A percentile compares a stretch with the other conserved stretches of the same genome.
These are phyloP conservation scores for Dactylellina haptotyla DNA, from an alignment of 2,329 filamentous ascomycete species.

Conservation along the genomic window DNA sequence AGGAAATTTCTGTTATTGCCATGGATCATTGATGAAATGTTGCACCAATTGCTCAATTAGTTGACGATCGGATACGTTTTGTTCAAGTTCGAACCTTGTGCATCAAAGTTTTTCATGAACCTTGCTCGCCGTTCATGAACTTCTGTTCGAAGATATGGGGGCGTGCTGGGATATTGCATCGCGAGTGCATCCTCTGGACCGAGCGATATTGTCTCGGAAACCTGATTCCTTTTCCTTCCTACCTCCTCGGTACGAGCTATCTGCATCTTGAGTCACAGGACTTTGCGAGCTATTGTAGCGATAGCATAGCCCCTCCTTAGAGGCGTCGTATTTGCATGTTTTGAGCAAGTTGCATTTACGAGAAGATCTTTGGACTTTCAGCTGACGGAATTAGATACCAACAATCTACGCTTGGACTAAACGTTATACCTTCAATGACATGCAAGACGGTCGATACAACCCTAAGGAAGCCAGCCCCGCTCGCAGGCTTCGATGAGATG, in stretches of 20 bases:
- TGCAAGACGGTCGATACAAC: constrained; percentile 54
- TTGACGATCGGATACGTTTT: constrained; percentile 52
- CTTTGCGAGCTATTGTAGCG: constrained; percentile 50
- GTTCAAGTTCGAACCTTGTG: constrained; percentile 46
- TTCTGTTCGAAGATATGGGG: constrained; percentile 40
- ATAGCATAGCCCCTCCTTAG: constrained; percentile 51
- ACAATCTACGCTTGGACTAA: constrained; percentile 53
- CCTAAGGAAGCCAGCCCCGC: constrained; percentile 53
- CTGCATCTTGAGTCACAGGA: constrained; percentile 53
- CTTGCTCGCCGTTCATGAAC: constrained; percentile 53
- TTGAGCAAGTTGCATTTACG: constrained; percentile 54
- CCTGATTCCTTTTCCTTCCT: constrained; percentile 49
- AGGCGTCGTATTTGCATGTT: constrained; percentile 54
- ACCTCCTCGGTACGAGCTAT: constrained; percentile 52
- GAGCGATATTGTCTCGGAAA: constrained; percentile 54
- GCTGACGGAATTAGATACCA: constrained; percentile 55
- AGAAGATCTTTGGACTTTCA: constrained; percentile 50
- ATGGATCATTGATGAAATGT: constrained; percentile 53
- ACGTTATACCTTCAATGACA: constrained; percentile 53
- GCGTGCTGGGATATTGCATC: constrained; percentile 52
- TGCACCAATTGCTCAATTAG: constrained; percentile 53
- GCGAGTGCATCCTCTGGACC: constrained; percentile 46
- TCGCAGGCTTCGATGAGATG: constrained; percentile 53
- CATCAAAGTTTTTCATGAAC: constrained; percentile 53
- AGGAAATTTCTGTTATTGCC: constrained; percentile 50